Evolutionary conservation across 2,329 filamentous ascomycete genomes (phyloP).

Genomic region (Paecilomyces variotii): DNA sequence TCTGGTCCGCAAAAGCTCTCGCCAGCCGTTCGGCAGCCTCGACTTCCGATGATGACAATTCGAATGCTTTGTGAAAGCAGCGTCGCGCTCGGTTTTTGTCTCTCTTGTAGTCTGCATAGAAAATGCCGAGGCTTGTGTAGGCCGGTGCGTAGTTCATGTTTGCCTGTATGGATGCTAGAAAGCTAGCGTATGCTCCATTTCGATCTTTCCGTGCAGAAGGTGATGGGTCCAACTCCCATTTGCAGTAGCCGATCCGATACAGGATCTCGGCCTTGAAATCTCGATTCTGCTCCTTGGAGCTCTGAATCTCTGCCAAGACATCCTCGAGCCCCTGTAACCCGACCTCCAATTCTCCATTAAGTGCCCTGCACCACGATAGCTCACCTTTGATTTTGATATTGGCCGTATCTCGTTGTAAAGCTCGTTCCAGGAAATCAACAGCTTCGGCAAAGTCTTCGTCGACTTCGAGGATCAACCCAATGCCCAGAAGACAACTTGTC

Average conservation of each 20-base stretch:
- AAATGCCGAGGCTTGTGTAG: conserved; percentile 84
- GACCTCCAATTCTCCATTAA: conserved; percentile 64
- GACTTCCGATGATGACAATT: conserved; percentile 80
- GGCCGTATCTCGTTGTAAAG: conserved; percentile 60
- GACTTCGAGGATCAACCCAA: conserved; percentile 87
- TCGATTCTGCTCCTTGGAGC: conserved; percentile 51
- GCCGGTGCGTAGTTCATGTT: conserved; percentile 83
- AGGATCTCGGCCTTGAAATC: conserved; percentile 78
- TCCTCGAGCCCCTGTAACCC: conserved; percentile 63
- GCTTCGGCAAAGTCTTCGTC: conserved; percentile 82
- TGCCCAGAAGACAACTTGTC: conserved; percentile 75
- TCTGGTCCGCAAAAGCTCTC: conserved; percentile 74
- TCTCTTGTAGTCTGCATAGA: conserved; percentile 82
- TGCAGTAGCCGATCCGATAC: conserved; percentile 76
- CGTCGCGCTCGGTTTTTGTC: conserved; percentile 80
- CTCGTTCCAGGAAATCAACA: conserved; percentile 69
- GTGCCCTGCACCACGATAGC: conserved; percentile 83
- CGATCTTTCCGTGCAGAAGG: conserved; percentile 69
- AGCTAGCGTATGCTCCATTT: conserved; percentile 72
- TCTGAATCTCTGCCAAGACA: conserved; percentile 58
- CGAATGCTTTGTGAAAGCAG: conserved; percentile 94
- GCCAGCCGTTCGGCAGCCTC: conserved; percentile 82
- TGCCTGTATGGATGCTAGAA: conserved; percentile 74
- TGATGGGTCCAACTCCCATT: conserved; percentile 76
- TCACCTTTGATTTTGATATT: conserved; percentile 79